Evolutionary conservation across 352 stramenopile species (phyloP).

Genomic region (Peronospora destructor): DNA sequence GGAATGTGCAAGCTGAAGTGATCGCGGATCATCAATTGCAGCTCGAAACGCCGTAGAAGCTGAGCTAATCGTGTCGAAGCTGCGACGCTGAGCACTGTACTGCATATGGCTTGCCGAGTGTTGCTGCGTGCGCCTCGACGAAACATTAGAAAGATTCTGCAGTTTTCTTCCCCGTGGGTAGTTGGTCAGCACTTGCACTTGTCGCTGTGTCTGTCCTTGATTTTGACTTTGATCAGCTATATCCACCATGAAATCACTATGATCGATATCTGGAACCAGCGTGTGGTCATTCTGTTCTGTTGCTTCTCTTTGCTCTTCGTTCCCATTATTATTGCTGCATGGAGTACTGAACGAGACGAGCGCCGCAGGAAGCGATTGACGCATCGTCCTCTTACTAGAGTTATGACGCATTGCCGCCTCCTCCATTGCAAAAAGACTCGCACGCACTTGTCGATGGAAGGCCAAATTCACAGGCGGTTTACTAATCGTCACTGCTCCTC

Average conservation of each 20-base stretch:
- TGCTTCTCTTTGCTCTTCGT: conserved; percentile 1
- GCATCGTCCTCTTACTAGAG: conserved; percentile 17
- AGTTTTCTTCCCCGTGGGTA: conserved; percentile 26
- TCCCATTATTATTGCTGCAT: conserved; percentile 9
- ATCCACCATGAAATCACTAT: conserved; percentile 13
- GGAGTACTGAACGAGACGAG: conserved; percentile 10
- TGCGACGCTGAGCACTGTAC: conserved; percentile 17
- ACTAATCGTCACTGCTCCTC: conserved; percentile 56
- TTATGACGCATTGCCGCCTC: conserved; percentile 30
- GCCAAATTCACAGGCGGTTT: conserved; percentile 61
- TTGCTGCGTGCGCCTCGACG: conserved; percentile 16
- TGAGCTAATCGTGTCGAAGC: conserved; percentile 16
- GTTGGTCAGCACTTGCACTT: conserved; percentile 19
- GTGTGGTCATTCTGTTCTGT: conserved; percentile 7
- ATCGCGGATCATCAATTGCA: conserved; percentile 17
- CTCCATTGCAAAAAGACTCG: conserved; percentile 44
- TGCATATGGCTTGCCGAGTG: conserved; percentile 19
- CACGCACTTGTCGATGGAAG: conserved; percentile 49
- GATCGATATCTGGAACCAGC: background rate
- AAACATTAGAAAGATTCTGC: conserved; percentile 14
- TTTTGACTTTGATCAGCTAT: conserved; percentile 18
- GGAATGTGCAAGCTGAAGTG: conserved; percentile 8
- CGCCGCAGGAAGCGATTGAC: conserved; percentile 19
- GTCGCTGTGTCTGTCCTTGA: conserved; percentile 11
- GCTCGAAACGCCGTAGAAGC: conserved; percentile 16